These are phyloP conservation scores for Erythrophleum fordii DNA, from an alignment of 306 rosid species.

Conservation along the genomic window DNA sequence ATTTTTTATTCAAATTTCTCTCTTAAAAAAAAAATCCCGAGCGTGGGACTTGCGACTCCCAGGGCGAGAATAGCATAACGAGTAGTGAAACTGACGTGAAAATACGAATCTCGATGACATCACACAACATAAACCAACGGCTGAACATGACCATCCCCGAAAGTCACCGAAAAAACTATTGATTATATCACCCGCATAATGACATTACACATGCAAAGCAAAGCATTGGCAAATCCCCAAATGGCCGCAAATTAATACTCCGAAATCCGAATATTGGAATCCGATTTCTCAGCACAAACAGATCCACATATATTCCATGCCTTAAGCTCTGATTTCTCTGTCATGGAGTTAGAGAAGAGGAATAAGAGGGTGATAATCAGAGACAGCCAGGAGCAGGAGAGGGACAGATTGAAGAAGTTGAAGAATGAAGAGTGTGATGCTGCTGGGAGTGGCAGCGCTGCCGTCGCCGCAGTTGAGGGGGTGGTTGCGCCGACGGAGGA, in stretches of 20 bases:
- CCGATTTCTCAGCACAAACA: neutral
- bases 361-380: constrained; percentile 1
- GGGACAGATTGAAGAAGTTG: neutral
- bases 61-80: too few species aligned
- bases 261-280: neutral
- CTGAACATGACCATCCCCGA: neutral
- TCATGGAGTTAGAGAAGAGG: constrained; percentile 35
- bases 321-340: neutral
- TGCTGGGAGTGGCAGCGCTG: neutral
- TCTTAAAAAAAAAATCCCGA: too few species aligned
- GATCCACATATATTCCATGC: neutral
- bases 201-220: neutral
- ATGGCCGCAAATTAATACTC: too few species aligned
- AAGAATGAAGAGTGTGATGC: constrained; percentile 4
- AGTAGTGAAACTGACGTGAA: neutral
- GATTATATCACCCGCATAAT: neutral
- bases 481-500: constrained; percentile 40
- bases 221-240: neutral
- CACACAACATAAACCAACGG: neutral
- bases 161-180: neutral
- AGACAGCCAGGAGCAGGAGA: neutral
- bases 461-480: neutral
- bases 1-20: too few species aligned
- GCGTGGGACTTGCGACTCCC: too few species aligned
- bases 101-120: neutral